These are phyloP conservation scores for Botrytis byssoidea DNA, from an alignment of 2,329 filamentous ascomycete genomes.

Conservation along the genomic window DNA sequence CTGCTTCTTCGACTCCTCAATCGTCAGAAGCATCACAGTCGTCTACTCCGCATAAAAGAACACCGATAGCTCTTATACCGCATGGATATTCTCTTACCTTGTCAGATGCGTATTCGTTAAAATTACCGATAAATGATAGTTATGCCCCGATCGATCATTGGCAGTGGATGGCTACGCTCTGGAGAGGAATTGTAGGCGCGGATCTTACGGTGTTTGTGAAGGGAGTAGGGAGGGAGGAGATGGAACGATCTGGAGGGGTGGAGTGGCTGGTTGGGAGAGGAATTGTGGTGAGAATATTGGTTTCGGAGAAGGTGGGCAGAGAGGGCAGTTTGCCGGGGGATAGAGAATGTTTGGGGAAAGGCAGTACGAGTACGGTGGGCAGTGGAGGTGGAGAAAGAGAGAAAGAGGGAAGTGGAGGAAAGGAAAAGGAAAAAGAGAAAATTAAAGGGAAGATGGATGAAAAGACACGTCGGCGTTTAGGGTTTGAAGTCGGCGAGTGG, in stretches of 20 bases:
- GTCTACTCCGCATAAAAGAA: constrained; percentile 36
- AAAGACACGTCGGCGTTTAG: constrained; percentile 69
- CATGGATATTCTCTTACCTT: constrained; percentile 77
- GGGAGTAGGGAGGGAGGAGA: constrained; percentile 37
- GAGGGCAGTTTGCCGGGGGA: constrained; percentile 76
- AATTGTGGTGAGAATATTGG: constrained; percentile 53
- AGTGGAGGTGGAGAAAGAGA: constrained; percentile 5
- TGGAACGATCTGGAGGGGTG: constrained; percentile 49
- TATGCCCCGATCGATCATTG: constrained; percentile 89
- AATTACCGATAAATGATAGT: constrained; percentile 70
- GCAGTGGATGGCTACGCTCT: constrained; percentile 95
- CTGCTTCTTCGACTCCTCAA: not conserved
- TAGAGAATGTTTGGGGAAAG: constrained; percentile 64
- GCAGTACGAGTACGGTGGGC: constrained; percentile 27
- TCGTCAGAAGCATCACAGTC: not conserved
- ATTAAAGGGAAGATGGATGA: constrained; percentile 53
- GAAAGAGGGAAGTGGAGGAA: not conserved
- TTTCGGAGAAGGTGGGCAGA: constrained; percentile 43
- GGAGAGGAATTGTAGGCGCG: constrained; percentile 80
- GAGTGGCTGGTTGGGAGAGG: constrained; percentile 55
- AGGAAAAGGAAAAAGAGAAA: constrained; percentile 4
- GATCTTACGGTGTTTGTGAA: constrained; percentile 74
- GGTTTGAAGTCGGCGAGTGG: constrained; percentile 88
- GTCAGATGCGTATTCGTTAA: constrained; percentile 71
- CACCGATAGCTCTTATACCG: constrained; percentile 74